Base-by-base conservation (phyloP, 2,329 filamentous ascomycete genomes). In the Apiospora arundinis region DNA sequence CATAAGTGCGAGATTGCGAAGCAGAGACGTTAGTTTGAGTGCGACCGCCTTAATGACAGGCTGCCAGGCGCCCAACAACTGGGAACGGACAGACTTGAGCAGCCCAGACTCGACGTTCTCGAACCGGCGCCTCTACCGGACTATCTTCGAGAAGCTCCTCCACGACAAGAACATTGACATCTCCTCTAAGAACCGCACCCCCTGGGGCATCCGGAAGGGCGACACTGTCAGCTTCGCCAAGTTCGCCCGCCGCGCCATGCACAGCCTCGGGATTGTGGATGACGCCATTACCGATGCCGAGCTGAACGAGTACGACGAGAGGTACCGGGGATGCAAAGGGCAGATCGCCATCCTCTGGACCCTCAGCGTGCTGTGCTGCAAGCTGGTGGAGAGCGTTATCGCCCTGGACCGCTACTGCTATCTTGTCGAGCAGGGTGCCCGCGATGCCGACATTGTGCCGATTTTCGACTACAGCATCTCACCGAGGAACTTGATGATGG, bases 1-100 rank as follows among this genome's bases (percentile, higher is more conserved):
- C 21, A 81, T 88, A 70, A 86, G 83, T 2, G 74, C 77, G 0
- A 79, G 63, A 16, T 63, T 81, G 42, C 73, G 76, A 28, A 44
- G 44, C 6, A 74, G 66, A 32, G 40, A 70, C 3, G 72, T 81
- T n/a, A 67, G 44, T 4, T 69, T 81, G 37, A 80, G 76, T 37
- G 70, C 79, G 9, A 81, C 79, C 16, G 79, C 79, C 7, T 70
- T 81, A 16, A 81, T 81, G 79, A 78, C 77, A 2, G 79, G 75
- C 1, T 81, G 79, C 18, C 79, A 81, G 66, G 76, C 78, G 9
- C 79, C 79, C 1, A 78, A 79, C 67, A 81, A 80, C n/a, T 81
- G 79, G 79, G 74, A 74, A 49, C 74, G 72, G 68, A 65, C 75
- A 8, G 75, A 77, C 28, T 16, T 67, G 69, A 23, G 67, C 25